Evolutionary conservation across 2,329 filamentous ascomycete genomes (phyloP), one percentile per base, ranked within the genome.

Genomic region (Colletotrichum karsti): DNA sequence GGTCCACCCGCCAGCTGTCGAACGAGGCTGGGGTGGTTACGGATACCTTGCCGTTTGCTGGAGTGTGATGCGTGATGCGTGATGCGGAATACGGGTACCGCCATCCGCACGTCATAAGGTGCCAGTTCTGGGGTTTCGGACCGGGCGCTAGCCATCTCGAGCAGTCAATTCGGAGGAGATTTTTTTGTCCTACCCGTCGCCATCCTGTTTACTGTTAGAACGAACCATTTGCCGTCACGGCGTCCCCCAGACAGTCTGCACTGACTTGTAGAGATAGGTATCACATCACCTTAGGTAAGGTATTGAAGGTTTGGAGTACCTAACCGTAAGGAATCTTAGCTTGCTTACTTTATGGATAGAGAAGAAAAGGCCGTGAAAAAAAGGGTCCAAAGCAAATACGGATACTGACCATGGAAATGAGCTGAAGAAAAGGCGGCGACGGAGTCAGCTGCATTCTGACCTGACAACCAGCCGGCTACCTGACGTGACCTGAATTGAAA

Each of bases 101-200:
- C 35, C 48, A 63, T 37, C 57, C 18, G 59, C 64, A 64, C 64
- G 64, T 67, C 64, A 64, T 67, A 58, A 18, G 28, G 35, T 58
- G 44, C 35, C 60, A 64, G 58, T 57, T 48, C 60, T 54, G 42
- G 44, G 48, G 64, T 67, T 65, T 67, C 60, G 53, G 60, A 39
- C 60, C 33, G 53, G 51, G 50, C 58, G 63, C 58, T 63, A 63
- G 63, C 24, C 61, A 42, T 10, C 39, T 42, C 18, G 15, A 62
- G 63, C 30, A 46, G 15, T 10, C 50, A 44, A 44, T 12, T 33
- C 48, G 22, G 22, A 48, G 30, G 9, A 41, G 20, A 12, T 24
- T 39, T 39, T 22, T 39, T 22, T 20, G 24, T 22, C 35, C 33
- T 28, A n/a, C 20, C 22, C 18, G 26, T 51, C 12, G n/a, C 22